These are phyloP conservation scores for Paecilomyces sp. DNA, from an alignment of 2,329 filamentous ascomycete genomes.

Conservation along the genomic window DNA sequence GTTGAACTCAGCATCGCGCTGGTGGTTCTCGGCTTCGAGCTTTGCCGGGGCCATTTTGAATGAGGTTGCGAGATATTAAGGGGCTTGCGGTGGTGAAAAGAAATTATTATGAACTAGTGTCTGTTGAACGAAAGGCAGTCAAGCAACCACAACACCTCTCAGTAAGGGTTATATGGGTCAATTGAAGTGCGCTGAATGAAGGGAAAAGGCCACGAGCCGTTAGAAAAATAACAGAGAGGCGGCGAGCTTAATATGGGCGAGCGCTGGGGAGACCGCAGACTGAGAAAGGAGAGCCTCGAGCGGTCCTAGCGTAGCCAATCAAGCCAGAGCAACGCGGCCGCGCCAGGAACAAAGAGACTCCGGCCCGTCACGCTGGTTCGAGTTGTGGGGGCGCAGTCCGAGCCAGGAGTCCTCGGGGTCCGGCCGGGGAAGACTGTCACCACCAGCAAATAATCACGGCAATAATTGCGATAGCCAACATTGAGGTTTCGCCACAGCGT, in stretches of 20 bases:
- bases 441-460: no score
- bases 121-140: background rate
- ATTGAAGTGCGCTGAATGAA: constrained; percentile 4
- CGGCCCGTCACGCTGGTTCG: background rate
- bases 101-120: background rate
- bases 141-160: background rate
- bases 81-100: background rate
- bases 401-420: background rate
- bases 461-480: background rate
- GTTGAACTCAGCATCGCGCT: constrained; percentile 84
- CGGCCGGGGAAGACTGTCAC: background rate
- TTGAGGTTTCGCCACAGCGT: background rate
- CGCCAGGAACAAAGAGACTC: background rate
- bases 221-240: background rate
- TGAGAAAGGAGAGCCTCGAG: background rate
- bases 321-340: background rate
- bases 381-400: background rate
- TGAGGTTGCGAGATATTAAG: constrained; percentile 8
- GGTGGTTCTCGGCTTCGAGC: constrained; percentile 76
- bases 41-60: constrained; percentile 44
- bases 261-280: background rate
- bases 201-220: background rate
- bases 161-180: background rate
- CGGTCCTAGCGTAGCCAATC: background rate
- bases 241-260: background rate